A percentile compares a stretch with the other conserved stretches of the same genome.
phyloP scores from a whole-genome alignment of 2,329 filamentous ascomycete species.

The Penicillium sumatraense region DNA sequence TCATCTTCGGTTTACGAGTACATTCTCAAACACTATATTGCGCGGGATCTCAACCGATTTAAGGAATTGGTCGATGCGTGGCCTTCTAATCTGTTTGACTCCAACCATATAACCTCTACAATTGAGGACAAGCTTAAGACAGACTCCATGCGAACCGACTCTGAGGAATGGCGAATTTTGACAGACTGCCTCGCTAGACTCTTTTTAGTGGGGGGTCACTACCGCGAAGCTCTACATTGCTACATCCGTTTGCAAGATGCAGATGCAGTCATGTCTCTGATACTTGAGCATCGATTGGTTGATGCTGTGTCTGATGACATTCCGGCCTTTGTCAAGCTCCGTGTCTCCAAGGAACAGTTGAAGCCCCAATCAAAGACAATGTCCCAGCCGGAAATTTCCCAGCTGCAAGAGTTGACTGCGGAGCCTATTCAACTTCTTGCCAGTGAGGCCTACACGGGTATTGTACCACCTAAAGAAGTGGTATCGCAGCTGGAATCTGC shows the following conservation, averaged over 20 bases:
- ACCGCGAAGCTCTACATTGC: slow-evolving; percentile 81
- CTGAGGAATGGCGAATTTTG: slow-evolving; percentile 87
- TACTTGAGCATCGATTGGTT: slow-evolving; percentile 86
- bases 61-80: slow-evolving; percentile 80
- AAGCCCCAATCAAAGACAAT: slow-evolving; percentile 62
- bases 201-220: slow-evolving; percentile 78
- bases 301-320: slow-evolving; percentile 90
- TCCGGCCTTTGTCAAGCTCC: slow-evolving; percentile 80
- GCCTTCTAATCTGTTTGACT: slow-evolving; percentile 83
- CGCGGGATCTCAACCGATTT: slow-evolving; percentile 74
- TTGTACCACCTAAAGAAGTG: slow-evolving; percentile 77
- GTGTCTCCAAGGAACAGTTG: slow-evolving; percentile 75
- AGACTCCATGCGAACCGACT: slow-evolving; percentile 75
- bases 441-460: slow-evolving; percentile 86
- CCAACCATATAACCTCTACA: slow-evolving; percentile 73
- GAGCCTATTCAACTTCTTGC: slow-evolving; percentile 88
- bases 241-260: slow-evolving; percentile 93
- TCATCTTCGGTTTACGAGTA: slow-evolving; percentile 85
- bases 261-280: slow-evolving; percentile 83
- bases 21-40: slow-evolving; percentile 85
- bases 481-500: slow-evolving; percentile 75
- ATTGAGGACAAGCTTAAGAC: slow-evolving; percentile 82
- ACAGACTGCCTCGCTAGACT: slow-evolving; percentile 83
- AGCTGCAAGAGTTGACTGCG: slow-evolving; percentile 77
- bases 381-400: slow-evolving; percentile 66